A percentile compares a stretch with the other conserved stretches of the same genome.
Conservation (phyloP, 208 protist species). For the Trypanosomatidae sp. region DNA sequence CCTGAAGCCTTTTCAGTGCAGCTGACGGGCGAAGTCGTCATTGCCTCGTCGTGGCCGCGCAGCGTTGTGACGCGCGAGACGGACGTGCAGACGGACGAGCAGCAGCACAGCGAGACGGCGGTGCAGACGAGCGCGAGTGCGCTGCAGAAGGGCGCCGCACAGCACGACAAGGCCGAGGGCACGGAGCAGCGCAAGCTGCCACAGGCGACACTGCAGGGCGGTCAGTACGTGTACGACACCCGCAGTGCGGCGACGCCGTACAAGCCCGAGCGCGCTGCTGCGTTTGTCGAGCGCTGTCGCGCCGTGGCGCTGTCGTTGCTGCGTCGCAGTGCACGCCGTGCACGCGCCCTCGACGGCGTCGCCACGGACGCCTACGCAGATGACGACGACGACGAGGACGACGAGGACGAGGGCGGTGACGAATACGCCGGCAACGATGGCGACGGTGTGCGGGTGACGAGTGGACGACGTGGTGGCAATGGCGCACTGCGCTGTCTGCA, state of each 20-base stretch:
- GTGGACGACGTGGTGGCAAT: too few species aligned
- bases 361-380: too few species aligned
- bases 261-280: constrained; percentile 37
- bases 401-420: too few species aligned
- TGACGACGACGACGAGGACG: too few species aligned
- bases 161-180: constrained; percentile 58
- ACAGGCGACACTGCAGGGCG: constrained; percentile 45
- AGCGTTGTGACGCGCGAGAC: constrained; percentile 15
- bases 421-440: too few species aligned
- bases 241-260: constrained; percentile 23
- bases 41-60: constrained; percentile 45
- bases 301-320: constrained; percentile 46
- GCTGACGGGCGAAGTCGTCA: constrained; percentile 54
- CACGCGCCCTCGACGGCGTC: too few species aligned
- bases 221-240: constrained; percentile 71
- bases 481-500: too few species aligned
- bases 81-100: constrained; percentile 28
- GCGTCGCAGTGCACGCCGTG: too few species aligned
- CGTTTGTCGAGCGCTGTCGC: constrained; percentile 40
- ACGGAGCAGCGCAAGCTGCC: constrained; percentile 19
- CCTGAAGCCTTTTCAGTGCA: constrained; percentile 78
- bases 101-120: constrained; percentile 16
- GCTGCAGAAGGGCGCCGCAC: constrained; percentile 19
- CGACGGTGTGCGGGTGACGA: too few species aligned
- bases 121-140: constrained; percentile 57